phyloP scores from a whole-genome alignment of 768 basidiomycete species.

The Mrakia frigida region DNA sequence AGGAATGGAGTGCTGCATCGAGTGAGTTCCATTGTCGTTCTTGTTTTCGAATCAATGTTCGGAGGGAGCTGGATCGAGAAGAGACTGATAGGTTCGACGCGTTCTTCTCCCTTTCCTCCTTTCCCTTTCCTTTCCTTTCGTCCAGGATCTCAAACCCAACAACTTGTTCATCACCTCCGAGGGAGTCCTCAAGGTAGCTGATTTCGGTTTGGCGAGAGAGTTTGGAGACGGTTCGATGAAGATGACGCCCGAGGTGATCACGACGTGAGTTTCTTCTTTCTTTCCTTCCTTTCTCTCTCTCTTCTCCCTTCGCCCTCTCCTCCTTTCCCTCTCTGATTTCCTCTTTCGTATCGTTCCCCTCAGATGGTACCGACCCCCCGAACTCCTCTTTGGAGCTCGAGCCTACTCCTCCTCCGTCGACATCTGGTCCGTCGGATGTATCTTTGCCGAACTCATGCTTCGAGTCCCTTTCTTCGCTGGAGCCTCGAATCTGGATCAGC shows the following conservation, averaged over 20 bases:
- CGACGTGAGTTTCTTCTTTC: conserved; percentile 56
- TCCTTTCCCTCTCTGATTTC: not conserved
- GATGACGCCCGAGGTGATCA: conserved; percentile 99
- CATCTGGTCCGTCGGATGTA: conserved; percentile 96
- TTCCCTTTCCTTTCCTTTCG: too few species aligned
- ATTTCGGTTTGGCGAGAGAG: conserved; percentile 97
- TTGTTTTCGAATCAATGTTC: too few species aligned
- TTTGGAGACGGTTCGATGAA: conserved; percentile 90
- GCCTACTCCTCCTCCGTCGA: conserved; percentile 91
- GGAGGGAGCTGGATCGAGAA: too few species aligned
- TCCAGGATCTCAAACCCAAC: conserved; percentile 94
- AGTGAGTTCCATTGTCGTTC: conserved; percentile 57
- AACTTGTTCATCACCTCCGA: conserved; percentile 88
- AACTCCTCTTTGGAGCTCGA: conserved; percentile 82
- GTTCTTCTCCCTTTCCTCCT: not conserved
- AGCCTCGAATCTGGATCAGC: conserved; percentile 92
- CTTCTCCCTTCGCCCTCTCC: not conserved
- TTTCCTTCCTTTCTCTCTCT: conserved; percentile 17
- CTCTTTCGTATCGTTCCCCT: not conserved
- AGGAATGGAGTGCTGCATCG: conserved; percentile 89
- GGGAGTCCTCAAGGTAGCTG: conserved; percentile 91
- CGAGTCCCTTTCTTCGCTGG: conserved; percentile 93
- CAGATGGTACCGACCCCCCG: conserved; percentile 98
- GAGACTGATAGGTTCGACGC: not conserved
- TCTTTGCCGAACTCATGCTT: conserved; percentile 95